Evolutionary conservation across 2,329 filamentous ascomycete genomes (phyloP), one percentile per base, ranked within the genome.

Genomic region (Botrytis fragariae): DNA sequence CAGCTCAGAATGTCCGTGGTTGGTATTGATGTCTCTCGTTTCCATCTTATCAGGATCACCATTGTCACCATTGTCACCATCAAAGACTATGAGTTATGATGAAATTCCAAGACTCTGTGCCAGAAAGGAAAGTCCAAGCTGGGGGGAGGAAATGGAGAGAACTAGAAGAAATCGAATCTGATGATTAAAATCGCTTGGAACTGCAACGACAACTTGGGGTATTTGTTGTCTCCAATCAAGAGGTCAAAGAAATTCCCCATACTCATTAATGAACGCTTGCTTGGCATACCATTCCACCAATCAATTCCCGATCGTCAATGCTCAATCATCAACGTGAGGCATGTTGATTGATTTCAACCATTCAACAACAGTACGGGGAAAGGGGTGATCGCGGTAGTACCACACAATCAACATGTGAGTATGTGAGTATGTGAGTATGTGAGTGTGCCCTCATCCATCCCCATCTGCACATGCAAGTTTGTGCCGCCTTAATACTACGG

Each of bases 151-250:
- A 12, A 14, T 10, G 10, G 48, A 51, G 48, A 51, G 48, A n/a
- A 5, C 44, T 6, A 51, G 48, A 51, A n/a, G 48, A n/a, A 14
- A 14, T n/a, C 12, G 48, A n/a, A 51, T n/a, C 12, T 51, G 48
- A 51, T 51, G 48, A n/a, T 51, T 6, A 51, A 25, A n/a, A 51
- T n/a, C 22, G 48, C 48, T 29, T 54, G 25, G 39, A 10, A 44
- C 18, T 32, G 39, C 22, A n/a, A 25, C 20, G 32, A 65, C 29
- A n/a, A 29, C 35, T 42, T 42, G 3, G 22, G 14, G 18, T 39
- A 61, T 44, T 32, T 32, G 39, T 54, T 54, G 64, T 68, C 64
- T 29, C 48, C 48, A 68, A 42, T 68, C 64, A 68, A 68, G 42
- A 45, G 35, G 25, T 68, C 45, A 64, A 25, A 7, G 48, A 12